Base-by-base conservation (phyloP, 106 monocot genomes). In the Platanthera zijinensis region DNA sequence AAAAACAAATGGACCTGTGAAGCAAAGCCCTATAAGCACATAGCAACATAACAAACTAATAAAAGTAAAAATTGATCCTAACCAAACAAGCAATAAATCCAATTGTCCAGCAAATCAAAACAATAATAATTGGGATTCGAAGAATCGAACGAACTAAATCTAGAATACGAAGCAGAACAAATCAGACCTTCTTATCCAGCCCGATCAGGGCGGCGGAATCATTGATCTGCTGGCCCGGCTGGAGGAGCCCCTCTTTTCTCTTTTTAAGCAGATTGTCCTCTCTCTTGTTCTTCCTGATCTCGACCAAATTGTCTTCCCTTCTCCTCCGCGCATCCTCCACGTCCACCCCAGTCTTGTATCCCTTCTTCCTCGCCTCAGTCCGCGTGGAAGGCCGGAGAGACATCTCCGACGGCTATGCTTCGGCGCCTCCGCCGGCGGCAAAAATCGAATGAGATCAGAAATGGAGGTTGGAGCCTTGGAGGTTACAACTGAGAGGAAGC, bases 181-280 rank as follows among this genome's bases (percentile, higher is more conserved):
- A 39, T 3, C 13, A 30, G 6, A 52, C 74, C 59, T 45, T 46
- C 39, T n/a, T 48, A 8, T 7, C 47, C 3, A n/a, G 28, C 52
- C 25, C 53, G 11, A 25, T 18, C 9, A 48, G 50, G 57, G 57
- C 28, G 22, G 30, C 47, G 17, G 21, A 47, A 17, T 8, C 12
- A 17, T 10, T 6, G 47, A 39, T 25, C 70, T 5, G 8, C 52
- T 68, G 67, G 0, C 68, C 50, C 9, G 63, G 18, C 22, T n/a
- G 62, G 15, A 78, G 49, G 46, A 68, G 39, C 9, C 18, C 80
- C 69, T 84, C 84, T n/a, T 77, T 52, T 14, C 84, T 77, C 81
- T 85, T 85, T 71, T 82, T 85, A n/a, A 72, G 67, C 51, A 85
- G 85, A 67, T 49, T 81, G 50, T 82, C 81, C 71, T 85, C 85